Base-by-base conservation (phyloP, 331 rosid species). In the Malus hybrid region DNA sequence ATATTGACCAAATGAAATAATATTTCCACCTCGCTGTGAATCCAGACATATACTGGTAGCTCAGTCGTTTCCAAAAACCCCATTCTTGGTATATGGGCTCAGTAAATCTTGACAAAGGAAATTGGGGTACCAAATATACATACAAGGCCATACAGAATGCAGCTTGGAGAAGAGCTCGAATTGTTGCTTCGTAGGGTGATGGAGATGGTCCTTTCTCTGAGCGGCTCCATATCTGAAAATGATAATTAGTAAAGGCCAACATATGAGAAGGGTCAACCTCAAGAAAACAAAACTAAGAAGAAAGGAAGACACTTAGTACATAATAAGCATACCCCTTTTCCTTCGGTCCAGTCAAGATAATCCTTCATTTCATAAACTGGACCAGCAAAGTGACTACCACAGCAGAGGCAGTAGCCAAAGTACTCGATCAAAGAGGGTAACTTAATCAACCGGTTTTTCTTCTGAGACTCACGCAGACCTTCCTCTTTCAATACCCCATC, bases 1-100 rank as follows among this genome's bases (percentile, higher is more conserved):
- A 87, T 82, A 95, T 90, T 16, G 99, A 95, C 99, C 99, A 95
- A 82, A 95, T 95, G 86, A 95, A 95, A 80, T 95, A 95, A 78
- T 95, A 95, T 71, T 92, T 95, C 99, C 99, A 92, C 44, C 99
- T 91, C n/a, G 99, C 98, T 1, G 93, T 89, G 62, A 87, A 86
- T 69, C 99, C 98, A 3, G 96, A 76, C 99, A 95, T 92, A 62
- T 88, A 95, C 75, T 95, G 99, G 87, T 89, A 95, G 64, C 93
- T 78, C 78, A 95, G 67, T 60, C 92, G 84, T 82, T 84, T 90
- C 96, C 89, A 89, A 81, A 95, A 90, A 66, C 90, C 82, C 91
- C 93, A 95, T 74, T 87, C 88, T 12, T 88, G 90, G 84, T 92
- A 95, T 24, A 90, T 24, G 66, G 95, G 90, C 66, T 90, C 96